phyloP scores from a whole-genome alignment of 2,329 filamentous ascomycete genomes.

The Cordyceps militaris region DNA sequence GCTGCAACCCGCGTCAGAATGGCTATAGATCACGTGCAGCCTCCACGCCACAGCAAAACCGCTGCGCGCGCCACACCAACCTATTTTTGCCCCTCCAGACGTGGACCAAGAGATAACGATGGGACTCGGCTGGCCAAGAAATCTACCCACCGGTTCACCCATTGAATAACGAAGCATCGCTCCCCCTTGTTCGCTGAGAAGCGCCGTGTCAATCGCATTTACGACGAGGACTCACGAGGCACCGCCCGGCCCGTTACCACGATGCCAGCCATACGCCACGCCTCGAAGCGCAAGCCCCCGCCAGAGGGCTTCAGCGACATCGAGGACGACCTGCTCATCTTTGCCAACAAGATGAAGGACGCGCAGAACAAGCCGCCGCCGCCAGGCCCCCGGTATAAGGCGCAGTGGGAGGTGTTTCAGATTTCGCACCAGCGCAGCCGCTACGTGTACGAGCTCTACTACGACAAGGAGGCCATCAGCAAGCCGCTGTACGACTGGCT shows the following conservation, averaged over 20 bases:
- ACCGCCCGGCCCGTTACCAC: too few species aligned
- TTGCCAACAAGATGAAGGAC: slow-evolving; percentile 88
- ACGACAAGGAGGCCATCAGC: slow-evolving; percentile 92
- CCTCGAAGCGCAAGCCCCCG: slow-evolving; percentile 72
- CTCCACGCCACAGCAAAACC: neutral
- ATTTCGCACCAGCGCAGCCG: slow-evolving; percentile 86
- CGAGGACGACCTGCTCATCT: slow-evolving; percentile 78
- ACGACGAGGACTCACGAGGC: too few species aligned
- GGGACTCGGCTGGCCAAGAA: neutral
- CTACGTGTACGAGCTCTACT: slow-evolving; percentile 97
- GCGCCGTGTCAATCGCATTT: too few species aligned
- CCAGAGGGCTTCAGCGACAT: slow-evolving; percentile 84
- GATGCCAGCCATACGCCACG: slow-evolving; percentile 73
- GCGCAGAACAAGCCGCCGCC: slow-evolving; percentile 82
- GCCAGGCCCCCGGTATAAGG: slow-evolving; percentile 78
- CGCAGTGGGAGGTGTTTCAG: slow-evolving; percentile 95
- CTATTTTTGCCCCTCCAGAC: slow-evolving; percentile 6
- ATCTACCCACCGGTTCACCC: too few species aligned
- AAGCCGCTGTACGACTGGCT: slow-evolving; percentile 92
- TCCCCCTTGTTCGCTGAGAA: too few species aligned
- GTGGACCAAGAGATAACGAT: too few species aligned
- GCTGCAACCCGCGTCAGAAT: slow-evolving; percentile 8
- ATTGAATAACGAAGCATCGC: too few species aligned
- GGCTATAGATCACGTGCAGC: slow-evolving; percentile 9
- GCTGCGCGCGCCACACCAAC: neutral